phyloP scores from a whole-genome alignment of 495 filamentous ascomycete species.

The Penicillium pancosmium region DNA sequence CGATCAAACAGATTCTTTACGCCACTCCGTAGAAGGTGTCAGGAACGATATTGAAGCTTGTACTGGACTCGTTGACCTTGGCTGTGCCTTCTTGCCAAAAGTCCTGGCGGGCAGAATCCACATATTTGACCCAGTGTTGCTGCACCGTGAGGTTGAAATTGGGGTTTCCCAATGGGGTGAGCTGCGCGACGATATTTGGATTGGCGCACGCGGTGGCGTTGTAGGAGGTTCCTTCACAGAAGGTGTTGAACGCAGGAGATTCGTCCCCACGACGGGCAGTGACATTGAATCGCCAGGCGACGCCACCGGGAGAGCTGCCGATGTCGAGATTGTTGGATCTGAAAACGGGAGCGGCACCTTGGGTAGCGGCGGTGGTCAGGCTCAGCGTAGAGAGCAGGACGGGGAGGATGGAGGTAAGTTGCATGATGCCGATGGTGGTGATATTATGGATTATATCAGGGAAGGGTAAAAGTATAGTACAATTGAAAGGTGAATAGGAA shows the following conservation, averaged over 20 bases:
- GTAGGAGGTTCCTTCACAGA: conserved; percentile 37
- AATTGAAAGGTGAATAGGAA: not conserved
- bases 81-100: conserved; percentile 18
- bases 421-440: conserved; percentile 29
- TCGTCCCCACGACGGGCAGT: conserved; percentile 25
- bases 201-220: conserved; percentile 33
- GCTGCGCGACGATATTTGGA: conserved; percentile 28
- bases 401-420: conserved; percentile 35
- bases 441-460: conserved; percentile 3
- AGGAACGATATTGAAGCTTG: conserved; percentile 21
- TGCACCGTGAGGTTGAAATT: conserved; percentile 39
- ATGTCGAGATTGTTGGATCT: conserved; percentile 34
- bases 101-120: conserved; percentile 19
- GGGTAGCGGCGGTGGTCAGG: conserved; percentile 26
- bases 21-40: conserved; percentile 22
- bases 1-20: conserved; percentile 5
- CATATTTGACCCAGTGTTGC: conserved; percentile 32
- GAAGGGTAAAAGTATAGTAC: not conserved
- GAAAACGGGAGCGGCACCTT: conserved; percentile 25
- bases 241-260: conserved; percentile 45
- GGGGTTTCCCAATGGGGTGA: conserved; percentile 27
- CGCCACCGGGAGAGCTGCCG: conserved; percentile 40
- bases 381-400: conserved; percentile 33
- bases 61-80: conserved; percentile 17
- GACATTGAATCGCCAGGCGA: conserved; percentile 43